Percentiles rank a stretch among this genome's conserved stretches.
Conservation (phyloP, 345 rosid genomes). For the Lepidium africanum region DNA sequence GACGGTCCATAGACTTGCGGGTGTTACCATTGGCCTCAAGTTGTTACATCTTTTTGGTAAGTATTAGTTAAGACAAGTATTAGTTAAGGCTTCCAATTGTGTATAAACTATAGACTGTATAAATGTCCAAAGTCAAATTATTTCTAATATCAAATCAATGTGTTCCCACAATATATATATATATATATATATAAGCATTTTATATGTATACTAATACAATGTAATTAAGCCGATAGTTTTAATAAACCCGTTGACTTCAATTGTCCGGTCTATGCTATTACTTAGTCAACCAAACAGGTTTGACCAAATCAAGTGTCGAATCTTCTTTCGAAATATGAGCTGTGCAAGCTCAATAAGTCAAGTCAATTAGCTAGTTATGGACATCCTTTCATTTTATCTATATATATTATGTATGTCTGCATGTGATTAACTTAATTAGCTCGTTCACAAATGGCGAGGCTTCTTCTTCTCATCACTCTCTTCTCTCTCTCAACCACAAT, state of each 20-base stretch:
- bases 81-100: no score
- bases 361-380: neutral
- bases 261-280: neutral
- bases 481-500: neutral
- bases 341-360: neutral
- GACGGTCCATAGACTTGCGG: no score
- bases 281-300: slow-evolving; percentile 1
- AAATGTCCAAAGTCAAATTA: no score
- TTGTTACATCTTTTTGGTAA: no score
- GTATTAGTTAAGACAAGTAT: no score
- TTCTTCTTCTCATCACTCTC: neutral
- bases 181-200: no score
- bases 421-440: neutral
- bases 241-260: neutral
- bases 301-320: neutral
- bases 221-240: no score
- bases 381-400: neutral
- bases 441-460: slow-evolving; percentile 6
- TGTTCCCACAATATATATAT: no score
- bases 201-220: no score
- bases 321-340: neutral
- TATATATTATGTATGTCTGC: slow-evolving; percentile 10
- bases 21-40: no score
- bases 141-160: no score
- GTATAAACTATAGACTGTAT: no score